phyloP scores from a whole-genome alignment of 345 rosid species.

The Nasturtium officinale region DNA sequence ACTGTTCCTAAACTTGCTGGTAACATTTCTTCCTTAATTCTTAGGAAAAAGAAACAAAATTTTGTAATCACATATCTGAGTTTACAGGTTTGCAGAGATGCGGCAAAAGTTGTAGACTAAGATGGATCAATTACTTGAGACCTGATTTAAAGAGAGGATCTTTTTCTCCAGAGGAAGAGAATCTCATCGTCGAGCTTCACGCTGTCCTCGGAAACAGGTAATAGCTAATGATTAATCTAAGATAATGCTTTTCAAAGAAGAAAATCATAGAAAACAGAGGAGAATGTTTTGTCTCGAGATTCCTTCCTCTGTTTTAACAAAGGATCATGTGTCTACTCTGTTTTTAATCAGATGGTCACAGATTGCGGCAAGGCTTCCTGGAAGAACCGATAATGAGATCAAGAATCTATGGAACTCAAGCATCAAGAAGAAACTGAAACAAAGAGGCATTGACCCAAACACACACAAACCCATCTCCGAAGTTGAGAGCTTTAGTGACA shows the following conservation, averaged over 20 bases:
- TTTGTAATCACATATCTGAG: neutral
- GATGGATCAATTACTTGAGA: constrained; percentile 88
- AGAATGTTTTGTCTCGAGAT: neutral
- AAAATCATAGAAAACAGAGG: constrained; percentile 7
- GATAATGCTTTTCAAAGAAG: neutral
- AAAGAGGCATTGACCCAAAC: constrained; percentile 65
- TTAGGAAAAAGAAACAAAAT: neutral
- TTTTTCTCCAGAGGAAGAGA: constrained; percentile 77
- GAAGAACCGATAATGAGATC: constrained; percentile 69
- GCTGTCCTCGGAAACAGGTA: constrained; percentile 76
- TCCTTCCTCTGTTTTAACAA: constrained; percentile 14
- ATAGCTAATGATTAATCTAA: neutral
- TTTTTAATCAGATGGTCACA: constrained; percentile 61
- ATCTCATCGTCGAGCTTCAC: constrained; percentile 74
- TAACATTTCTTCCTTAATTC: constrained; percentile 29
- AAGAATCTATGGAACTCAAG: constrained; percentile 72
- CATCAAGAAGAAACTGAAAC: constrained; percentile 66
- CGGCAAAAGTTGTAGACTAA: constrained; percentile 79
- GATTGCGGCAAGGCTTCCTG: constrained; percentile 65
- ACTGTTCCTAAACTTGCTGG: constrained; percentile 88
- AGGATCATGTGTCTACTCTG: constrained; percentile 2
- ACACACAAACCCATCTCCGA: constrained; percentile 63
- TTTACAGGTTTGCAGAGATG: constrained; percentile 72
- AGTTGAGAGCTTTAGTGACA: constrained; percentile 44
- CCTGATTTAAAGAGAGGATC: constrained; percentile 93